Evolutionary conservation across 2,329 filamentous ascomycete genomes (phyloP), one percentile per base, ranked within the genome.

Genomic region (Alternaria sp.): DNA sequence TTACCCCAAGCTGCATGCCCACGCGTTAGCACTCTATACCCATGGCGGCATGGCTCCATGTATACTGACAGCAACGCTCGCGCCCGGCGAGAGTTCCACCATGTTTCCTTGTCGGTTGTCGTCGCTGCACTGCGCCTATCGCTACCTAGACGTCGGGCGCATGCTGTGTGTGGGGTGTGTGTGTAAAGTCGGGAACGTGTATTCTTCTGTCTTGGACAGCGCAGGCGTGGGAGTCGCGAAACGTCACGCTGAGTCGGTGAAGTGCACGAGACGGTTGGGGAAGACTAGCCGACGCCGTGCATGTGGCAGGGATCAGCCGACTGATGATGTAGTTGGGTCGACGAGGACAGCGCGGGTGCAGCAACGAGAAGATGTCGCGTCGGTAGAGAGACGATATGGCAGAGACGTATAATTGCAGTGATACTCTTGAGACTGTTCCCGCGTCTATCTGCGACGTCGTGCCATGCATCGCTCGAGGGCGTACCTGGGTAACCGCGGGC

Each of bases 1-100:
- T 81, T 76, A 99, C 93, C 74, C 95, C 95, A 75, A 98, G 86
- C 93, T 96, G 75, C 54, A 38, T 7, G 34, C 12, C 54, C 64
- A 56, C 68, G 59, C 52, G 42, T 48, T 38, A 54, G 57, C 39
- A 32, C 4, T 58, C 4, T 38, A 9, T 43, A 8, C 38, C 49
- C 36, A 12, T 3, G 44, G 16, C 32, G 22, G 4, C 16, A 28
- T 14, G 43, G 28, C 26, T 24, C 5, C 28, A 4, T 18, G 32
- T 54, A 14, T 22, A 75, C 79, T 69, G 65, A 81, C 79, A 67
- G 78, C 77, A 64, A 80, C 74, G 72, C 78, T 80, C 63, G 75
- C 79, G 66, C 76, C 75, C 51, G 78, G 68, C 61, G 79, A 80
- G 52, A 81, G 75, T 65, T 78, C 78, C 63, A 79, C 78, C 75